Evolutionary conservation across 768 basidiomycete species (phyloP).

Genomic region (Boletus subcaerulescens): DNA sequence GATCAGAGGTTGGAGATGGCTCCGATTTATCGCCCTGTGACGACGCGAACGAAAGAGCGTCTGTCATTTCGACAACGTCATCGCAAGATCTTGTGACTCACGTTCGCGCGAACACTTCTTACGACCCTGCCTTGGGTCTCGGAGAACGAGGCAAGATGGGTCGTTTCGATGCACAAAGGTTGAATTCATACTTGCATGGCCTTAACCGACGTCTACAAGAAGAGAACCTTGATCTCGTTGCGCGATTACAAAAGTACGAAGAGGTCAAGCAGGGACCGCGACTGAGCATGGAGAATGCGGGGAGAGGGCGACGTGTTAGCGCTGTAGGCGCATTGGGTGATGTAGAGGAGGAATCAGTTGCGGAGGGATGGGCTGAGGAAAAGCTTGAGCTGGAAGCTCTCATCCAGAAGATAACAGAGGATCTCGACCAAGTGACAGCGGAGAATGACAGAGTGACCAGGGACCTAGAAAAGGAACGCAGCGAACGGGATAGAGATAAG

Average conservation of each 20-base stretch:
- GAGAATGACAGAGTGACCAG: constrained; percentile 47
- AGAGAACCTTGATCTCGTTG: constrained; percentile 71
- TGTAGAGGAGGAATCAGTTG: constrained; percentile 60
- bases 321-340: constrained; percentile 51
- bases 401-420: constrained; percentile 34
- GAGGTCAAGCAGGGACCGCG: constrained; percentile 38
- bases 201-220: constrained; percentile 80
- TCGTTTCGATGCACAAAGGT: constrained; percentile 79
- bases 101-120: constrained; percentile 78
- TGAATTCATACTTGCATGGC: constrained; percentile 84
- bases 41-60: constrained; percentile 52
- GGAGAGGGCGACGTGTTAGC: constrained; percentile 49
- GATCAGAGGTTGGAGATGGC: constrained; percentile 29
- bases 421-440: constrained; percentile 38
- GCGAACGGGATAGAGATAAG: constrained; percentile 61
- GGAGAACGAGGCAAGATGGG: constrained; percentile 67
- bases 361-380: constrained; percentile 71
- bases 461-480: constrained; percentile 52
- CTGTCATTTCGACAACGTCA: constrained; percentile 78
- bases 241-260: constrained; percentile 51
- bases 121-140: constrained; percentile 79
- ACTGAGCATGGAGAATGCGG: constrained; percentile 27
- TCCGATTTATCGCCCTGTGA: constrained; percentile 35
- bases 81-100: constrained; percentile 87
- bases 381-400: constrained; percentile 53